Evolutionary conservation across 306 rosid genomes (phyloP).

Genomic region (Lupinus albus): DNA sequence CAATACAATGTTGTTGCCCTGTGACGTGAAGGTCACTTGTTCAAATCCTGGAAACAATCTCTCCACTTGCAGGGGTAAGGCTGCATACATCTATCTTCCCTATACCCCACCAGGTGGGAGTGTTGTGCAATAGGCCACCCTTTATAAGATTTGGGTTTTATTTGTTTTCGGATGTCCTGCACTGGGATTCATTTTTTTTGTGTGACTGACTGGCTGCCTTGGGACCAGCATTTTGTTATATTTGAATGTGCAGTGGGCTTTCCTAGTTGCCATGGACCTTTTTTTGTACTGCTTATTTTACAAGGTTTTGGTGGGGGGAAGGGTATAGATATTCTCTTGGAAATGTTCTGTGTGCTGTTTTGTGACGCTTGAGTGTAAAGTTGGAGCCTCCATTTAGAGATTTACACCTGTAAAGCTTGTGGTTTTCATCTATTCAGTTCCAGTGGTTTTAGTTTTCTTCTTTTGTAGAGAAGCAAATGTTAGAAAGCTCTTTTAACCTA

Average conservation of each 20-base stretch:
- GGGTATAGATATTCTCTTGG: not conserved
- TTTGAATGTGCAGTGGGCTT: not conserved
- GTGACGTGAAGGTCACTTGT: too few species aligned
- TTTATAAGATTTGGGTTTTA: not conserved
- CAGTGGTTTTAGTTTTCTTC: too few species aligned
- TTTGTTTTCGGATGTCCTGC: not conserved
- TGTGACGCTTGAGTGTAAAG: conserved; percentile 12
- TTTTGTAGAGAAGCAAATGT: too few species aligned
- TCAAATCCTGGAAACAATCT: too few species aligned
- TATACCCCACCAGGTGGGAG: too few species aligned
- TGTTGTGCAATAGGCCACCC: too few species aligned
- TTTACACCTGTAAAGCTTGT: not conserved
- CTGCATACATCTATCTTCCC: too few species aligned
- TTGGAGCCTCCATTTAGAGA: not conserved
- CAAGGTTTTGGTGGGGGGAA: not conserved
- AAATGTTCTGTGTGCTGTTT: conserved; percentile 7
- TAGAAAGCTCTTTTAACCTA: not conserved
- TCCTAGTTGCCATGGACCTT: conserved; percentile 8
- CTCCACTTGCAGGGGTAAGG: too few species aligned
- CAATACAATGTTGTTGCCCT: too few species aligned
- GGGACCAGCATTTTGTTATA: not conserved
- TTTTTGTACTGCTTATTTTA: not conserved
- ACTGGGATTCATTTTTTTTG: not conserved
- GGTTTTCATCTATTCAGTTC: too few species aligned
- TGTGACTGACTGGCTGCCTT: conserved; percentile 6